A percentile compares a stretch with the other conserved stretches of the same genome.
Evolutionary conservation across 1,139 yeast genomes (phyloP).

Genomic region (Lodderomyces elongisporus): DNA sequence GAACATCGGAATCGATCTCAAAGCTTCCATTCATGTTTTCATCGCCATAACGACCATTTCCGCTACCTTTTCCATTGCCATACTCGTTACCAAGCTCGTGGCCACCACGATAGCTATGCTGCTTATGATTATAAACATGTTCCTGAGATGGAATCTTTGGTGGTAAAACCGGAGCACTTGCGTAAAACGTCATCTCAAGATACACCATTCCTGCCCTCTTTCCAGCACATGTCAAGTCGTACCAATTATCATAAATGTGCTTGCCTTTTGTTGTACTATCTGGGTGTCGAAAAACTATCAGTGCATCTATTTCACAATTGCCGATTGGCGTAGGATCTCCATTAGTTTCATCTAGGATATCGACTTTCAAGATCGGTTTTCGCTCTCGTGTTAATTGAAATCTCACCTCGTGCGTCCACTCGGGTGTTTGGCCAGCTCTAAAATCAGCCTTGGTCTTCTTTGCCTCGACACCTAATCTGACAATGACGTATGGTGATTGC

Average conservation of each 20-base stretch:
- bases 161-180: constrained; percentile 49
- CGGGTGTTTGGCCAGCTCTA: constrained; percentile 90
- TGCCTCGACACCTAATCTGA: constrained; percentile 76
- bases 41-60: background rate
- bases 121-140: background rate
- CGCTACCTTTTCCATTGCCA: no score
- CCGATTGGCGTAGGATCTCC: constrained; percentile 85
- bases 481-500: constrained; percentile 82
- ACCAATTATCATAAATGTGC: constrained; percentile 73
- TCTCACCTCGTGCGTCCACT: constrained; percentile 75
- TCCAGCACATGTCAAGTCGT: constrained; percentile 60
- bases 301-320: constrained; percentile 70
- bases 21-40: background rate
- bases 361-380: constrained; percentile 59
- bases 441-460: constrained; percentile 67
- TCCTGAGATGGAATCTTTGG: constrained; percentile 22
- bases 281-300: constrained; percentile 51
- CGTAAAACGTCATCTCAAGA: constrained; percentile 88
- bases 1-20: background rate
- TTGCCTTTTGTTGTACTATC: constrained; percentile 62
- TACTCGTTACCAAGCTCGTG: no score
- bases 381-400: constrained; percentile 62
- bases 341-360: constrained; percentile 83
- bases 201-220: constrained; percentile 84
- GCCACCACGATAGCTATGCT: no score